Evolutionary conservation across 257 asterid species (phyloP), one percentile per base, ranked within the genome.

Genomic region (Scutellaria minor): DNA sequence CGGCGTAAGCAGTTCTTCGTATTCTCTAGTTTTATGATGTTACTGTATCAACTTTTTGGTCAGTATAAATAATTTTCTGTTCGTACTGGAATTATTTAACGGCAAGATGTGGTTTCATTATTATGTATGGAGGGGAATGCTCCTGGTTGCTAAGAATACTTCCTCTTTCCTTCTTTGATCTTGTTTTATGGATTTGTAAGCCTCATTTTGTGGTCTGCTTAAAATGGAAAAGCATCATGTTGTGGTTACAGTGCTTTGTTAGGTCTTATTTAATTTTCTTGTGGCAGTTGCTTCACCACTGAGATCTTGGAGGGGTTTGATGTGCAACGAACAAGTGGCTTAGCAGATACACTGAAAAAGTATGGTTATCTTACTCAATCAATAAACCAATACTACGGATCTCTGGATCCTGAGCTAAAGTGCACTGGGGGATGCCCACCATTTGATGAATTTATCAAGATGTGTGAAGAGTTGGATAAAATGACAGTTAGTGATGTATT

Each of bases 291-390:
- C 83, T 92, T 91, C 87, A 95, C 99, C 5, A 95, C 99, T 47
- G 99, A 95, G 88, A 85, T 95, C 67, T 82, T 92, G 89, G 99
- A 95, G 84, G 99, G 99, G 60, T 94, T 95, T 81, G 97, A 95
- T 77, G 93, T 95, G 74, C 98, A 88, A 81, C 80, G 99, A 82
- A 91, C 99, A 61, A 80, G 68, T 77, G 89, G 98, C 72, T 82
- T 95, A 80, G 93, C 85, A 55, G 98, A 95, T 77, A 95, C 99
- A n/a, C 66, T 95, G 74, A 90, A 76, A 75, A 91, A 84, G 76
- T 95, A 95, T 70, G 98, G 98, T 54, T 78, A 78, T 80, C 96
- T 95, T 77, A 95, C 97, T 72, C 92, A 68, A 83, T 85, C 96
- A 74, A 95, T 95, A 77, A 63, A 83, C 74, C 78, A 87, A 72